A percentile compares a stretch with the other conserved stretches of the same genome.
Evolutionary conservation across 805 yeast species (phyloP).

Genomic region (Kodamaea laetipori): DNA sequence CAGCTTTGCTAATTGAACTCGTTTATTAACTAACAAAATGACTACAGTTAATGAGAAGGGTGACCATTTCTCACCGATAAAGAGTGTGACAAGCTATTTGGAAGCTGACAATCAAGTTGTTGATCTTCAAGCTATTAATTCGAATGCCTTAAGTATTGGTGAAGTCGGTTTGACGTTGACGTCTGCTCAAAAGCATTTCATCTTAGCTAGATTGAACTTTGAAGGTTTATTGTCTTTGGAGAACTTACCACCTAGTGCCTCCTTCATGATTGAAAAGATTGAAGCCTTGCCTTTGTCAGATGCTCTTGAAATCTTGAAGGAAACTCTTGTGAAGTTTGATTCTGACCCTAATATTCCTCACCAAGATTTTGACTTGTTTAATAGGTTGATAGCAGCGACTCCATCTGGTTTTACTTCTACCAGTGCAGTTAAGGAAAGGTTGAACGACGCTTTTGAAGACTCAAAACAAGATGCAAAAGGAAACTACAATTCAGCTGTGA

Average conservation of each 20-base stretch:
- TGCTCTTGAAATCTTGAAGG: conserved; percentile 41
- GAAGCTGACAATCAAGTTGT: conserved; percentile 17
- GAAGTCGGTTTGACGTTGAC: conserved; percentile 29
- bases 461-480: neutral
- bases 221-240: conserved; percentile 29
- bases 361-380: conserved; percentile 28
- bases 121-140: conserved; percentile 18
- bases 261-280: conserved; percentile 45
- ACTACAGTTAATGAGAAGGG: too few relatives aligned
- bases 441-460: conserved; percentile 4
- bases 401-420: neutral
- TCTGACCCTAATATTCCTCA: conserved; percentile 39
- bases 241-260: conserved; percentile 33
- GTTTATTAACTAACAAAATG: too few relatives aligned
- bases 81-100: conserved; percentile 6
- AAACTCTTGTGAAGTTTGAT: conserved; percentile 41
- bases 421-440: conserved; percentile 1
- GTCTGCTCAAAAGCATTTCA: conserved; percentile 27
- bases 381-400: conserved; percentile 18
- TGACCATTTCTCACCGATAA: too few relatives aligned
- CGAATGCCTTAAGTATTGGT: conserved; percentile 27
- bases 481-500: neutral
- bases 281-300: conserved; percentile 37
- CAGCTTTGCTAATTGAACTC: too few relatives aligned
- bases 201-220: conserved; percentile 29